These are phyloP conservation scores for Ilex paraguariensis DNA, from an alignment of 305 asterid species.

Conservation along the genomic window DNA sequence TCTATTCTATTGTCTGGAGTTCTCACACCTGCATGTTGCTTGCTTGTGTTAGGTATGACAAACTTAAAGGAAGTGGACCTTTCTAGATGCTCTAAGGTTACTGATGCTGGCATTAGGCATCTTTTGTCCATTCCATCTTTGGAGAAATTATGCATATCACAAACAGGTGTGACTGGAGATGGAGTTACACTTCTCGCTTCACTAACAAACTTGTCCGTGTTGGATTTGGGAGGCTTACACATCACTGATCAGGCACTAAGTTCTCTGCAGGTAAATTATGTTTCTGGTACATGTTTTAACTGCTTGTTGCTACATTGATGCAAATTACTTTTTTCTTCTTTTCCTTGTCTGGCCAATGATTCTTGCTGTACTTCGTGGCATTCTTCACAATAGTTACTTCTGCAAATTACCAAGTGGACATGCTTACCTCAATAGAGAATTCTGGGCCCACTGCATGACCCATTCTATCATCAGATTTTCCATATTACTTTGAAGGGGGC, in stretches of 20 bases:
- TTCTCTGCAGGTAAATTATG: slow-evolving; percentile 61
- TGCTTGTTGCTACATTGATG: slow-evolving; percentile 9
- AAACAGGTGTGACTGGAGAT: slow-evolving; percentile 71
- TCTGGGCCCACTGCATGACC: background rate
- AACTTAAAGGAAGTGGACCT: slow-evolving; percentile 72
- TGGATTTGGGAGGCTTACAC: slow-evolving; percentile 91
- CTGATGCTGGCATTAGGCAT: slow-evolving; percentile 74
- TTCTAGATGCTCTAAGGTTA: slow-evolving; percentile 74
- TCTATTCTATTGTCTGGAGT: too few species aligned
- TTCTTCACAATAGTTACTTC: too few species aligned
- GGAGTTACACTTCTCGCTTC: slow-evolving; percentile 63
- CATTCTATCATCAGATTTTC: too few species aligned
- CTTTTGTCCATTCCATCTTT: slow-evolving; percentile 57
- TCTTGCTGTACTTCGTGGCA: too few species aligned
- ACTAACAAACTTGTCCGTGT: slow-evolving; percentile 41
- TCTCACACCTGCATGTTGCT: slow-evolving; percentile 6
- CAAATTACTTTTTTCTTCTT: slow-evolving; percentile 2
- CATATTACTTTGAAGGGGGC: too few species aligned
- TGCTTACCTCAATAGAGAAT: background rate
- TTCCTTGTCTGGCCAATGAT: background rate
- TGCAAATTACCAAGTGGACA: too few species aligned
- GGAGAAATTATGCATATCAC: slow-evolving; percentile 74
- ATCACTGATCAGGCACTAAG: slow-evolving; percentile 65
- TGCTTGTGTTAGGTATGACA: slow-evolving; percentile 56
- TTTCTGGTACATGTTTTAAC: background rate